Evolutionary conservation across 2,329 filamentous ascomycete genomes (phyloP).

Genomic region (Proliferodiscus dingleyae): DNA sequence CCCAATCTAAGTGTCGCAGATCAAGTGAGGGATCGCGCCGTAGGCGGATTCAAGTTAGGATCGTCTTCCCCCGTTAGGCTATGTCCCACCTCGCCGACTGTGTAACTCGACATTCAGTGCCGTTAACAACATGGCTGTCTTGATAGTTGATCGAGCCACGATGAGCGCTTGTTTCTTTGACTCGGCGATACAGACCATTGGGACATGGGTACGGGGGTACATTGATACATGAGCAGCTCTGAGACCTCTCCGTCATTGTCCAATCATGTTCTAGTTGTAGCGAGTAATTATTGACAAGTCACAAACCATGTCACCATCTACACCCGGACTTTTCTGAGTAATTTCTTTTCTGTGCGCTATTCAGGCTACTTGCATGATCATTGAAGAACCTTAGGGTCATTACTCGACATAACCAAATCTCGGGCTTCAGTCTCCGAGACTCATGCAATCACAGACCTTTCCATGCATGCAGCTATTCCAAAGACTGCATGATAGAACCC

Average conservation of each 20-base stretch:
- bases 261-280: too few species aligned
- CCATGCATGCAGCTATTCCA: background rate
- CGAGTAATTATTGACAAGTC: too few species aligned
- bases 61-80: slow-evolving; percentile 4
- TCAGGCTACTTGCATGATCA: too few species aligned
- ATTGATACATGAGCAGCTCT: too few species aligned
- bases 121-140: background rate
- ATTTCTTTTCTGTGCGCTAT: too few species aligned
- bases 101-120: background rate
- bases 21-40: slow-evolving; percentile 2
- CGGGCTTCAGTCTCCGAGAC: background rate
- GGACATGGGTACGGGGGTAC: background rate
- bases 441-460: background rate
- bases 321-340: too few species aligned
- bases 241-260: too few species aligned
- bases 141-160: background rate
- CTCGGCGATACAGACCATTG: background rate
- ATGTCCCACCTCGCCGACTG: background rate
- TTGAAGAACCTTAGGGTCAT: too few species aligned
- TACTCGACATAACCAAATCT: too few species aligned
- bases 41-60: slow-evolving; percentile 8
- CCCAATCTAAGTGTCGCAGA: slow-evolving; percentile 7
- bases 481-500: background rate
- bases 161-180: background rate
- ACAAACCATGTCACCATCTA: too few species aligned